These are phyloP conservation scores for Xylaria bambusicola DNA, from an alignment of 495 filamentous ascomycete species.

Conservation along the genomic window DNA sequence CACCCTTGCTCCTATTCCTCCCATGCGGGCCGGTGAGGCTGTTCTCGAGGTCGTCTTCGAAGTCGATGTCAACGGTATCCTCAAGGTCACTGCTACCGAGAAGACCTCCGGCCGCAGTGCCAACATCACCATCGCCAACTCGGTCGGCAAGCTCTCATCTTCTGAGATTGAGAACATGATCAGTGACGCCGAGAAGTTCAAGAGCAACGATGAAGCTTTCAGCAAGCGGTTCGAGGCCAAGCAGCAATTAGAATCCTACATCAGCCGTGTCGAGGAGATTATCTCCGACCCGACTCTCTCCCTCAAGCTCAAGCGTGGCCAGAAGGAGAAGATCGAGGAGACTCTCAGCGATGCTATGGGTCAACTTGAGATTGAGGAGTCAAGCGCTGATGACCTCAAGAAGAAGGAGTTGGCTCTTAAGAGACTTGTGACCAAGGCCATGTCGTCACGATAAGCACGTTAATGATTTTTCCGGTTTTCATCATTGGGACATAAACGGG, in stretches of 20 bases:
- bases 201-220: conserved; percentile 95
- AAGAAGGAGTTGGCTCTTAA: conserved; percentile 99
- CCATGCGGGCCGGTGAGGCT: conserved; percentile 98
- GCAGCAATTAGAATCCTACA: conserved; percentile 99
- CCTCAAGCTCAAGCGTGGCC: conserved; percentile 96
- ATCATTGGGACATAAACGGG: conserved; percentile 37
- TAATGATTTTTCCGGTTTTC: conserved; percentile 31
- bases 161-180: conserved; percentile 98
- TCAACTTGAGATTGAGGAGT: conserved; percentile 60
- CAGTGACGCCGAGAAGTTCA: conserved; percentile 96
- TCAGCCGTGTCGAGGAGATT: conserved; percentile 98
- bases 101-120: conserved; percentile 97
- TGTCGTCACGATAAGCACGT: conserved; percentile 75
- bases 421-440: conserved; percentile 96
- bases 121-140: conserved; percentile 99
- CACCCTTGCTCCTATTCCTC: conserved; percentile 92
- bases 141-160: conserved; percentile 95
- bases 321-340: conserved; percentile 99
- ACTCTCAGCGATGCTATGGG: conserved; percentile 60
- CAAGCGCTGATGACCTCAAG: conserved; percentile 90
- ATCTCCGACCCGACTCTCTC: conserved; percentile 94
- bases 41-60: conserved; percentile 98
- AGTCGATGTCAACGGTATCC: conserved; percentile 99
- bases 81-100: conserved; percentile 99
- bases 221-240: conserved; percentile 98